Evolutionary conservation across 768 basidiomycete genomes (phyloP).

Genomic region (Suillus spraguei): DNA sequence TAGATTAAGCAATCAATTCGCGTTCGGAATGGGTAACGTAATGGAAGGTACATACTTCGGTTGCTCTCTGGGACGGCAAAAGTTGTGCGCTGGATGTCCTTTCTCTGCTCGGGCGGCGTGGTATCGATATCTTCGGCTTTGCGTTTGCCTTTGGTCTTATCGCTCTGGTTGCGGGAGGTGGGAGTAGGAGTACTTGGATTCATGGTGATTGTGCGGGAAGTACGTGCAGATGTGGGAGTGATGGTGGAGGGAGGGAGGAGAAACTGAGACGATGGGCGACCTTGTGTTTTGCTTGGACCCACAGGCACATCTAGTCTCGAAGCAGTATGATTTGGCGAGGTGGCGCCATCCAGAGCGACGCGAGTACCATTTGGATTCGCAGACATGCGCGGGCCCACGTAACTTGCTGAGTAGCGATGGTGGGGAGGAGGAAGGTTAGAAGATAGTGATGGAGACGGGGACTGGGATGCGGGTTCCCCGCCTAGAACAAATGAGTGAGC

Average conservation of each 20-base stretch:
- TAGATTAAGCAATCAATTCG: conserved; percentile 25
- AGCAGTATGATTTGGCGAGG: conserved; percentile 18
- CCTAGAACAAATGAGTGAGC: conserved; percentile 8
- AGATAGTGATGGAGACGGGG: background rate
- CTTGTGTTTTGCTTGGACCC: conserved; percentile 12
- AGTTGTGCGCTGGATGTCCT: conserved; percentile 53
- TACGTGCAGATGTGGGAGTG: conserved; percentile 21
- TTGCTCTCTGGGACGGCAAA: conserved; percentile 60
- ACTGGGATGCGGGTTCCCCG: conserved; percentile 4
- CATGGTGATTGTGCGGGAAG: conserved; percentile 18
- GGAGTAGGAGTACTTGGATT: conserved; percentile 38
- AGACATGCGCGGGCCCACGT: conserved; percentile 5
- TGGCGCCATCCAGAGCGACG: conserved; percentile 16
- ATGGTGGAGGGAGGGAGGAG: conserved; percentile 21
- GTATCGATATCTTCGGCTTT: conserved; percentile 75
- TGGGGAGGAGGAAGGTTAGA: background rate
- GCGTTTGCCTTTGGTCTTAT: conserved; percentile 59
- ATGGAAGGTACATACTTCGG: conserved; percentile 51
- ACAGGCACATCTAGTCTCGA: conserved; percentile 24
- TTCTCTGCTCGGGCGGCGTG: conserved; percentile 66
- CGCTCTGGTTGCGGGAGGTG: conserved; percentile 32
- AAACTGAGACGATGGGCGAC: conserved; percentile 12
- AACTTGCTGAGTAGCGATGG: background rate
- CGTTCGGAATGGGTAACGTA: conserved; percentile 25
- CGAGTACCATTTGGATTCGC: conserved; percentile 15